Evolutionary conservation across 1,284 basidiomycete genomes (phyloP).

Genomic region (Trametes hirsuta): DNA sequence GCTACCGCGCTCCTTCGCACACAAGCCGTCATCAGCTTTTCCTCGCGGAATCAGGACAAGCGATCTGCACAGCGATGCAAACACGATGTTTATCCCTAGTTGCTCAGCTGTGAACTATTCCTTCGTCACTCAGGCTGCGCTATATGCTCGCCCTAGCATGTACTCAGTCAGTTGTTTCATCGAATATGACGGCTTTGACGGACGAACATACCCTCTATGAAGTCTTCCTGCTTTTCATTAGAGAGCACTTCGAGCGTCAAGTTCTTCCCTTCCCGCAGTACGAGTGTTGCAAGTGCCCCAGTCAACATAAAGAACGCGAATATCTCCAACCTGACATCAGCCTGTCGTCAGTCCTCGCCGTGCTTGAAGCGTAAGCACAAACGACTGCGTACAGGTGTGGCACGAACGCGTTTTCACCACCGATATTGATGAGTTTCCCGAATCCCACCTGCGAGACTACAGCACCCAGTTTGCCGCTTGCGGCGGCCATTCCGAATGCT

Average conservation of each 20-base stretch:
- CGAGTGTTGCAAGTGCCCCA: constrained; percentile 59
- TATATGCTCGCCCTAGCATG: background rate
- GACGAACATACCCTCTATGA: constrained; percentile 38
- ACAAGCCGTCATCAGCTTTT: too few species aligned
- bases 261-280: constrained; percentile 65
- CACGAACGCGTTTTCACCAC: constrained; percentile 44
- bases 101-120: background rate
- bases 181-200: background rate
- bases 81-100: background rate
- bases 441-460: constrained; percentile 69
- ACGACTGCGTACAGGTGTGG: constrained; percentile 37
- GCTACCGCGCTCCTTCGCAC: too few species aligned
- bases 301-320: constrained; percentile 65
- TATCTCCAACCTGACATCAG: constrained; percentile 44
- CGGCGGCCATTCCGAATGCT: constrained; percentile 72
- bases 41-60: too few species aligned
- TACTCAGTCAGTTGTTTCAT: background rate
- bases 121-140: background rate
- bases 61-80: too few species aligned
- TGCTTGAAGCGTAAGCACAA: too few species aligned
- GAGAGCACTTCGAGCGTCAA: constrained; percentile 59
- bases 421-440: constrained; percentile 46
- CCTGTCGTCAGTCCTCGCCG: background rate
- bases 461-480: constrained; percentile 69
- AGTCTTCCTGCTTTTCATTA: constrained; percentile 52